Evolutionary conservation across 257 asterid species (phyloP), one percentile per base, ranked within the genome.

Genomic region (Cynanchum wilfordii): DNA sequence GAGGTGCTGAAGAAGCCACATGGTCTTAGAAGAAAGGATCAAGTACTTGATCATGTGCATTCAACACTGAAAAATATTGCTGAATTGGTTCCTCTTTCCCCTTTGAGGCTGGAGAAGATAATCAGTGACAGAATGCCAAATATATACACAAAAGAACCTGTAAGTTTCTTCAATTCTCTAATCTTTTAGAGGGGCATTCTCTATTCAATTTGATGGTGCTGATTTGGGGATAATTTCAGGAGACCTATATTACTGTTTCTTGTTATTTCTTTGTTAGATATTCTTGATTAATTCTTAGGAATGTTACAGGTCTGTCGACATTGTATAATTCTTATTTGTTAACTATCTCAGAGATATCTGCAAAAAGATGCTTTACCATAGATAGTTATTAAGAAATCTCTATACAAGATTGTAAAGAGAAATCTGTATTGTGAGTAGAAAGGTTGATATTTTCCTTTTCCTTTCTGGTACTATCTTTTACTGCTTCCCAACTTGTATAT

Each of bases 41-140:
- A 88, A 80, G 98, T 95, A 73, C 89, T 85, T 55, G 89, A 90
- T 70, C 89, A 87, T 47, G 85, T 95, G 72, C 99, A 95, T 87
- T 75, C 90, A 56, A 82, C 95, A 64, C 80, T 95, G 77, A 79
- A 75, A 68, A 74, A 82, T 68, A 95, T 95, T 78, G 84, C 93
- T 15, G 73, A 82, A 78, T 76, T 95, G 75, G 87, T 87, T 75
- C 97, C 99, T 73, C 92, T 89, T 78, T 80, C 93, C 44, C 96
- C 97, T 38, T 30, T 81, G 86, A 89, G 93, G 77, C 84, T 95
- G 66, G 92, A 86, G 87, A 78, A 81, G 74, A 82, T 90, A 77
- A 77, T 88, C 80, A 83, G 69, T 63, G 88, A 77, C 56, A 82
- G 84, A 76, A 87, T 95, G 97, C 98, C 96, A 29, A 73, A 73